Evolutionary conservation across 2,329 filamentous ascomycete species (phyloP).

Genomic region (Botrytis elliptica): DNA sequence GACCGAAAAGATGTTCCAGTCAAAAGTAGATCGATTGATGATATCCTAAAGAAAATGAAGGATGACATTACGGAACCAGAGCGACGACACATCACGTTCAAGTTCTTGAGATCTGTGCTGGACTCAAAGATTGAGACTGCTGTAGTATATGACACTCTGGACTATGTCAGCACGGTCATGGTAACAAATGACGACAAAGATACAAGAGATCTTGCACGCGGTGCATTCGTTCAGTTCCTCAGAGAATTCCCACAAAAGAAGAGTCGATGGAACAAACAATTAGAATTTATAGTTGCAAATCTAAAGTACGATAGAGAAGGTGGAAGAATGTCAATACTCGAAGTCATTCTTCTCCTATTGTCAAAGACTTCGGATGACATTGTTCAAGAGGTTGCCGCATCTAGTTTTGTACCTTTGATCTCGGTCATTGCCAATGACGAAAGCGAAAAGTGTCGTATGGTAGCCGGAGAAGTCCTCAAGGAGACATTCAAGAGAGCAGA

Average conservation of each 20-base stretch:
- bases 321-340: slow-evolving; percentile 88
- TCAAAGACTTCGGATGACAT: slow-evolving; percentile 80
- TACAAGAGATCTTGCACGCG: slow-evolving; percentile 82
- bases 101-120: slow-evolving; percentile 85
- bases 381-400: slow-evolving; percentile 76
- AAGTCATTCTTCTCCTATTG: slow-evolving; percentile 82
- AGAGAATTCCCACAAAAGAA: slow-evolving; percentile 93
- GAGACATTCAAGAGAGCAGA: slow-evolving; percentile 78
- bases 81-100: slow-evolving; percentile 90
- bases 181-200: slow-evolving; percentile 90
- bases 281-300: slow-evolving; percentile 86
- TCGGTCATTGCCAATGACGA: slow-evolving; percentile 87
- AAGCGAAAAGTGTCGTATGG: slow-evolving; percentile 77
- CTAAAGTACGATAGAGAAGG: slow-evolving; percentile 86
- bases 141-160: slow-evolving; percentile 85
- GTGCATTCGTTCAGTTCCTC: slow-evolving; percentile 90
- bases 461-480: slow-evolving; percentile 76
- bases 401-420: slow-evolving; percentile 82
- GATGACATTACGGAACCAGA: slow-evolving; percentile 91
- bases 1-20: slow-evolving; percentile 74
- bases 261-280: slow-evolving; percentile 82
- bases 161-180: slow-evolving; percentile 89
- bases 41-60: slow-evolving; percentile 77
- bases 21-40: slow-evolving; percentile 78
- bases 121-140: slow-evolving; percentile 82